phyloP scores from a whole-genome alignment of 2,329 filamentous ascomycete genomes.

The Graphiopsis chlorocephala region DNA sequence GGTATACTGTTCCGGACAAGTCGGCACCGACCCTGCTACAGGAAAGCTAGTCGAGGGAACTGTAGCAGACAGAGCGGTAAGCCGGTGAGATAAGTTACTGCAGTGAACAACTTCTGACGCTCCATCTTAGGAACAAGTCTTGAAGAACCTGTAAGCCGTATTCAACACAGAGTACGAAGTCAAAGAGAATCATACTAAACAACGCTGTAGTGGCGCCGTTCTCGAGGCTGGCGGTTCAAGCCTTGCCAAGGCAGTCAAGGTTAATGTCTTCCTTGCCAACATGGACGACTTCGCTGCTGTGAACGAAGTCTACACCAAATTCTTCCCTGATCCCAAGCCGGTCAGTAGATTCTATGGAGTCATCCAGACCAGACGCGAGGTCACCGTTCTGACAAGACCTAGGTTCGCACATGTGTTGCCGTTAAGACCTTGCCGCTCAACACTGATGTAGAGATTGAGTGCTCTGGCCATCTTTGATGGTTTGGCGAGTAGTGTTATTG shows the following conservation, averaged over 20 bases:
- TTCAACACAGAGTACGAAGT: neutral
- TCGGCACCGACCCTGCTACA: conserved; percentile 58
- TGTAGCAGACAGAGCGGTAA: conserved; percentile 54
- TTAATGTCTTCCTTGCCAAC: conserved; percentile 63
- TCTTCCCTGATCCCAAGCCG: conserved; percentile 34
- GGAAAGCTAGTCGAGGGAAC: conserved; percentile 56
- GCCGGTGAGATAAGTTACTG: conserved; percentile 14
- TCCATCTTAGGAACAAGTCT: conserved; percentile 47
- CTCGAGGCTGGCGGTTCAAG: conserved; percentile 60
- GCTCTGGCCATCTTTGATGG: conserved; percentile 21
- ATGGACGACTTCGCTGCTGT: conserved; percentile 64
- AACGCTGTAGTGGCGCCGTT: conserved; percentile 41
- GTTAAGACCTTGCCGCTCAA: conserved; percentile 51
- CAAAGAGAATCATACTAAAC: neutral
- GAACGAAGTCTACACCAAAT: conserved; percentile 52
- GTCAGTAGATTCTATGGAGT: neutral
- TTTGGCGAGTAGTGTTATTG: neutral
- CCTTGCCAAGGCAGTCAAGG: conserved; percentile 62
- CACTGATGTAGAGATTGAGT: conserved; percentile 56
- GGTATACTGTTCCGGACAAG: conserved; percentile 66
- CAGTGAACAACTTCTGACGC: neutral
- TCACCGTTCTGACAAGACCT: neutral
- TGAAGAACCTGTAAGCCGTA: conserved; percentile 52
- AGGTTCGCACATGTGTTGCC: conserved; percentile 43
- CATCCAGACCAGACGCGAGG: neutral